Evolutionary conservation across 2,329 filamentous ascomycete genomes (phyloP), one percentile per base, ranked within the genome.

Genomic region (Talaromyces sp.): DNA sequence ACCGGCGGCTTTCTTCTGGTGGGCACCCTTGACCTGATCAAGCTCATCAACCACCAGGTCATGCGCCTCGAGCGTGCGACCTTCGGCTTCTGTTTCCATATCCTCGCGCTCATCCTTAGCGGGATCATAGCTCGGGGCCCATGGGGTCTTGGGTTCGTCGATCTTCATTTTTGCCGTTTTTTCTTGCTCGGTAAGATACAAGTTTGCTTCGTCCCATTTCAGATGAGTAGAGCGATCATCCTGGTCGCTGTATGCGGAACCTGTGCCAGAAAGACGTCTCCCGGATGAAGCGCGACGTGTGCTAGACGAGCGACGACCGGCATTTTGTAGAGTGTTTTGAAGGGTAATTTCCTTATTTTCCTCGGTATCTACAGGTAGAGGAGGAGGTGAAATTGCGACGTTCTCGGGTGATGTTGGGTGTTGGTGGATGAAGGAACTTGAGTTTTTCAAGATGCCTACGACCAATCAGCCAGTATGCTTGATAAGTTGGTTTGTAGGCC

Each of bases 161-260:
- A 99, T 99, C 84, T 98, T 99, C 95, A 99, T 99, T 66, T 93
- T 97, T 68, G 90, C 90, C 66, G 89, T 92, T 79, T 91, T 93
- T 79, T 98, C 92, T 79, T 98, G 94, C 81, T 99, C 95, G 8
- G 95, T 95, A 62, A 99, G 86, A 80, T 97, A 99, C 37, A 99
- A 86, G 75, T 99, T 99, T 54, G 92, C 95, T 82, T 99, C 95
- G 78, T 99, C 95, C 95, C 95, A 99, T 81, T 97, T 97, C 70
- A 99, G 84, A 68, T 93, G 89, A 68, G 92, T 89, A 68, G 91
- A 90, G 66, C 86, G 89, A 65, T 83, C 84, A 58, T 87, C 85
- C 19, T 82, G 77, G 49, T 85, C 82, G 54, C 81, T 78, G 43
- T 56, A 27, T 49, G 41, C 56, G 13, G 47, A 60, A 39, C 82